Base-by-base conservation (phyloP, 257 asterid genomes). In the Cinchona pubescens region DNA sequence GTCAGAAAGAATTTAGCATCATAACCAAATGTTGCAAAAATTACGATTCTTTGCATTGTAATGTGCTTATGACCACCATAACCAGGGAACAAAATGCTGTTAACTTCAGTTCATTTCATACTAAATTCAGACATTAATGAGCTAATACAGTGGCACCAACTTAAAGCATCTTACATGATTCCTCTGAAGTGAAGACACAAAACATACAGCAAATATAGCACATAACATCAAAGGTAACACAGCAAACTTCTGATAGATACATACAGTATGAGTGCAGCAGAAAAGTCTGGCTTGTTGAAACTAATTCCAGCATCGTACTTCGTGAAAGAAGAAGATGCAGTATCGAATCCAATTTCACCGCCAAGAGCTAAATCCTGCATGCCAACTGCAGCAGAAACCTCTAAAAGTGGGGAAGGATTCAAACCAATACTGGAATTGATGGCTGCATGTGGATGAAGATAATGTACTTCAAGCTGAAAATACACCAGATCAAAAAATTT, bases 251-350 rank as follows among this genome's bases (percentile, higher is more conserved):
- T 11, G 74, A 78, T 58, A 75, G 74, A 78, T 58, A 75, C 90
- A 7, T 88, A 92, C 97, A 89, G 76, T 59, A 91, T 79, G 45
- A 92, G 63, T 29, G 96, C 96, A 35, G 93, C 97, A 70, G 96
- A 87, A 79, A 88, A 89, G 81, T 90, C 97, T 4, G 92, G 87
- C 72, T 82, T 81, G 90, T 79, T 90, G 86, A 88, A 88, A 86
- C 97, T 87, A 72, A 92, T 77, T 60, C 98, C 98, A 63, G 90
- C 91, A 81, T 88, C 86, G 88, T 79, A 92, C 80, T 90, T 92
- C 65, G 88, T 89, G 80, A 92, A 86, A 69, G 98, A 86, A 9
- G 94, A 89, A 71, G 94, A 82, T 29, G 97, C 81, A 8, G 96
- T 85, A 78, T 92, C 92, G 42, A 92, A 92, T 73, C 88, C 90